phyloP scores from a whole-genome alignment of 768 basidiomycete species.

The Suillus americanus region DNA sequence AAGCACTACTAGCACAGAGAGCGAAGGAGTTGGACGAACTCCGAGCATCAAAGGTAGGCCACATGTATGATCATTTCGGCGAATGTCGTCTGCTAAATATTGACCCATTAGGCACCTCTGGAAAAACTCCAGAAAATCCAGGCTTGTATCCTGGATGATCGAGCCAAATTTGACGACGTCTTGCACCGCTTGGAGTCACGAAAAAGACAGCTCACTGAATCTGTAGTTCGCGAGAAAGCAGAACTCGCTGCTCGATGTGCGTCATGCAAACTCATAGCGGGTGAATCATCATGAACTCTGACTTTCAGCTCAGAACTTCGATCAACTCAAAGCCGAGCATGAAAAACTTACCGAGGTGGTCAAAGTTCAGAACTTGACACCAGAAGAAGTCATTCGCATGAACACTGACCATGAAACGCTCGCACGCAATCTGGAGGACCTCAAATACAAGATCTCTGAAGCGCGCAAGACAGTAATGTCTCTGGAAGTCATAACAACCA shows the following conservation, averaged over 20 bases:
- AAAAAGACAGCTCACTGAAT: conserved; percentile 65
- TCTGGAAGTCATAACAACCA: conserved; percentile 81
- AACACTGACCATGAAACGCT: conserved; percentile 85
- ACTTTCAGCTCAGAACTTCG: conserved; percentile 55
- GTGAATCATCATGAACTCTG: conserved; percentile 2
- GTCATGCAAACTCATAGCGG: conserved; percentile 11
- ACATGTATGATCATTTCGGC: background rate
- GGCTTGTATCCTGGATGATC: conserved; percentile 66
- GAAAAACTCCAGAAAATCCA: conserved; percentile 62
- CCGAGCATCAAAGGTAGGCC: conserved; percentile 57
- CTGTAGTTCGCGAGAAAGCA: conserved; percentile 65
- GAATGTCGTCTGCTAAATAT: background rate
- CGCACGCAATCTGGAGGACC: conserved; percentile 68
- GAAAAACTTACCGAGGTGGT: conserved; percentile 64
- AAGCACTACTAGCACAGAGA: conserved; percentile 43
- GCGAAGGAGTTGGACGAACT: conserved; percentile 58
- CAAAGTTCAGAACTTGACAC: conserved; percentile 83
- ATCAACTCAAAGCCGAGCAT: conserved; percentile 64
- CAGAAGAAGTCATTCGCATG: conserved; percentile 91
- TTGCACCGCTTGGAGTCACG: conserved; percentile 68
- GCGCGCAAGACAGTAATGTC: conserved; percentile 71
- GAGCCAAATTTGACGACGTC: conserved; percentile 76
- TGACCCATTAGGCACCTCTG: conserved; percentile 51
- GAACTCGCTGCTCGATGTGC: conserved; percentile 59
- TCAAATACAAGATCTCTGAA: conserved; percentile 74